Percentiles rank a stretch among this genome's conserved stretches.
Evolutionary conservation across 345 rosid species (phyloP).

Genomic region (Pugionium cornutum): DNA sequence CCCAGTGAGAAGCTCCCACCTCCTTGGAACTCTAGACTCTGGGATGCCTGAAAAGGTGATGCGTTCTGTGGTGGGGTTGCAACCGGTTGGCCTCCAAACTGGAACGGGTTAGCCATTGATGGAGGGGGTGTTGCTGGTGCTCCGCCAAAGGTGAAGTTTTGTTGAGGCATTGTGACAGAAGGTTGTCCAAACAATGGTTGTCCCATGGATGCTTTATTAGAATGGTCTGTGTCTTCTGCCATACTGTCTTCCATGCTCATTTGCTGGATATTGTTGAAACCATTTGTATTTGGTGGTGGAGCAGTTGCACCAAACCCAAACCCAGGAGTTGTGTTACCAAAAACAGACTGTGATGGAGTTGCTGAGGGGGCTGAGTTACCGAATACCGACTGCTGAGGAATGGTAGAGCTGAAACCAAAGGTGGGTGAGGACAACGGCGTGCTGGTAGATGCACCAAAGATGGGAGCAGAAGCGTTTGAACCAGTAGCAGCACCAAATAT

Average conservation of each 20-base stretch:
- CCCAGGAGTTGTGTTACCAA: slow-evolving; percentile 51
- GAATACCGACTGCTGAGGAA: slow-evolving; percentile 53
- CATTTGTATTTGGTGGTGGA: slow-evolving; percentile 29
- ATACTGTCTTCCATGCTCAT: slow-evolving; percentile 92
- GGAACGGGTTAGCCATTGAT: slow-evolving; percentile 55
- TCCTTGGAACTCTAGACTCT: slow-evolving; percentile 60
- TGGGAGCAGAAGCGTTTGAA: slow-evolving; percentile 38
- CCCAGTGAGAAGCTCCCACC: slow-evolving; percentile 85
- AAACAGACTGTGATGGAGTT: slow-evolving; percentile 51
- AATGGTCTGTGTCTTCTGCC: slow-evolving; percentile 90
- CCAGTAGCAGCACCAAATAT: slow-evolving; percentile 52
- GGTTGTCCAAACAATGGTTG: slow-evolving; percentile 56
- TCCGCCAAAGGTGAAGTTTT: slow-evolving; percentile 47
- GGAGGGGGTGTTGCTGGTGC: slow-evolving; percentile 39
- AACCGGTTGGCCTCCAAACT: slow-evolving; percentile 64
- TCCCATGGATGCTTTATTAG: slow-evolving; percentile 45
- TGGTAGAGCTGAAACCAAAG: slow-evolving; percentile 53
- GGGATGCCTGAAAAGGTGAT: slow-evolving; percentile 64
- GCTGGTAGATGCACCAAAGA: slow-evolving; percentile 55
- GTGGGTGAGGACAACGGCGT: slow-evolving; percentile 47
- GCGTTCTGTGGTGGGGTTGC: slow-evolving; percentile 46
- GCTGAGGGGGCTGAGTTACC: slow-evolving; percentile 47
- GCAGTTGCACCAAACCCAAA: slow-evolving; percentile 50
- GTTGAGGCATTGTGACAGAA: slow-evolving; percentile 42
- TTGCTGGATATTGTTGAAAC: slow-evolving; percentile 61